Conservation (phyloP, 768 basidiomycete species). For the Punctularia strigosozonata region DNA sequence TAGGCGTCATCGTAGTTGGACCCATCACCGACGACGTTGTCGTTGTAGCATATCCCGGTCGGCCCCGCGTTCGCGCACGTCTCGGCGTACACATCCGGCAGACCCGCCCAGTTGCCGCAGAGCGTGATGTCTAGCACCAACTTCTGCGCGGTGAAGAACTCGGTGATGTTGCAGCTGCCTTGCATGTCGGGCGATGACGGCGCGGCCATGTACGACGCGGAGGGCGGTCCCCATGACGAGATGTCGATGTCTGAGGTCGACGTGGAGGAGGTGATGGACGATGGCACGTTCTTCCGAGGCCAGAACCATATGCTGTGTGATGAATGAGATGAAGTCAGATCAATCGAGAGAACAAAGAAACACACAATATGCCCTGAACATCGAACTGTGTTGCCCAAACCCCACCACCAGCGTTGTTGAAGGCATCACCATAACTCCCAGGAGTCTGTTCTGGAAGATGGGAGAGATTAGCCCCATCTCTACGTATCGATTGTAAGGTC, state of each 20-base stretch:
- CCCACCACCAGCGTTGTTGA: conserved; percentile 41
- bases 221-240: conserved; percentile 32
- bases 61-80: conserved; percentile 25
- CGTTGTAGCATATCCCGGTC: conserved; percentile 33
- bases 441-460: conserved; percentile 20
- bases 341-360: conserved; percentile 1
- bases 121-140: conserved; percentile 44
- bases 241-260: conserved; percentile 22
- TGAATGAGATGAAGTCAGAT: not conserved
- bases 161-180: conserved; percentile 30
- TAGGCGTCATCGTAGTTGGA: conserved; percentile 44
- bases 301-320: conserved; percentile 36
- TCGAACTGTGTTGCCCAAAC: conserved; percentile 66
- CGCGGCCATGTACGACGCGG: conserved; percentile 25
- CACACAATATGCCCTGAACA: conserved; percentile 36
- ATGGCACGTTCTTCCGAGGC: conserved; percentile 25
- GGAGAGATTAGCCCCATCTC: too few species aligned
- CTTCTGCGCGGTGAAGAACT: conserved; percentile 34
- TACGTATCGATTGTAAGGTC: too few species aligned
- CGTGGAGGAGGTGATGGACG: conserved; percentile 16
- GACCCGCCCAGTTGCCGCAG: conserved; percentile 43
- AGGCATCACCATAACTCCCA: conserved; percentile 29
- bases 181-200: too few species aligned
- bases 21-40: conserved; percentile 43
- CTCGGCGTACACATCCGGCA: conserved; percentile 25